A percentile compares a stretch with the other conserved stretches of the same genome.
Evolutionary conservation across 805 yeast species (phyloP).

Genomic region (Saccharomycopsis fibuligera): DNA sequence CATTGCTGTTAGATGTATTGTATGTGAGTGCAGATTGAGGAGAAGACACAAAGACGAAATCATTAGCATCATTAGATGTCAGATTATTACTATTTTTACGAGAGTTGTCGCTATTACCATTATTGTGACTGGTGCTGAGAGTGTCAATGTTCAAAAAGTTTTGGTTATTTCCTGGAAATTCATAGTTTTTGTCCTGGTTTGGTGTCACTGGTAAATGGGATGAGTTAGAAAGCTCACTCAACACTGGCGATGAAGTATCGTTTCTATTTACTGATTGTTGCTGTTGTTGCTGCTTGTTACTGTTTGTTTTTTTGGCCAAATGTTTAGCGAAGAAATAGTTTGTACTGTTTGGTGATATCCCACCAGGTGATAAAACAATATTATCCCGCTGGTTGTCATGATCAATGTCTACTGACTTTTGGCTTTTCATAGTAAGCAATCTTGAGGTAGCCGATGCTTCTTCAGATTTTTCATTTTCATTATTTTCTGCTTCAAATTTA

Average conservation of each 20-base stretch:
- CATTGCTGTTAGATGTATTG: not conserved
- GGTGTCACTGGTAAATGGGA: slow-evolving; percentile 9
- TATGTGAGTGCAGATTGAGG: not conserved
- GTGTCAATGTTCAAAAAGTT: not conserved
- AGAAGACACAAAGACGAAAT: not conserved
- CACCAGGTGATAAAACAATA: not conserved
- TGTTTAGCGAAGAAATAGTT: slow-evolving; percentile 10
- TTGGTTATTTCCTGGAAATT: not conserved
- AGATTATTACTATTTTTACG: not conserved
- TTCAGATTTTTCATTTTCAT: too few species aligned
- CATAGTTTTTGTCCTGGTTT: not conserved
- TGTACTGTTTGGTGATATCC: not conserved
- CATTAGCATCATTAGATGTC: not conserved
- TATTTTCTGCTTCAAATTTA: too few species aligned
- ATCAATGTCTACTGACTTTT: too few species aligned
- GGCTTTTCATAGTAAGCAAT: too few species aligned
- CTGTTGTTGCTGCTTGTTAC: not conserved
- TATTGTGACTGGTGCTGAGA: not conserved
- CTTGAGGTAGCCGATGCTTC: too few species aligned
- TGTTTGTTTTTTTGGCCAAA: slow-evolving; percentile 2
- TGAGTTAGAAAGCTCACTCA: not conserved
- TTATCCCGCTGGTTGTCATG: not conserved
- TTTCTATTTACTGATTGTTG: not conserved
- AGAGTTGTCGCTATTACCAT: not conserved
- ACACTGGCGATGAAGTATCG: not conserved